phyloP scores from a whole-genome alignment of 441 rosid genomes.

The Mallotus japonicus region DNA sequence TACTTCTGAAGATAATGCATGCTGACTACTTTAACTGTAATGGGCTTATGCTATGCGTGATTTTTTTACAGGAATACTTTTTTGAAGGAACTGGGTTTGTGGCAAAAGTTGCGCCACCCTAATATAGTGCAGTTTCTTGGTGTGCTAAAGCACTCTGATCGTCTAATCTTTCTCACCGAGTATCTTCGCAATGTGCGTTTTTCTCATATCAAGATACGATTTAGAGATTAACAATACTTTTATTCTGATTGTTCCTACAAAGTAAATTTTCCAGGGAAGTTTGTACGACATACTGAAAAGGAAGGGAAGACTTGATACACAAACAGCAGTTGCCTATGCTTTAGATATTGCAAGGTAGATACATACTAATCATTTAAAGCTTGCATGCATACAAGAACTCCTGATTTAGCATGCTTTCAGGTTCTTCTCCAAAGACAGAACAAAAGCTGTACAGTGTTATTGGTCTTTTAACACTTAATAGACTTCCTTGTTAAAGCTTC shows the following conservation, averaged over 20 bases:
- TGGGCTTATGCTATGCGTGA: conserved; percentile 7
- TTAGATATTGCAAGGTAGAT: conserved; percentile 63
- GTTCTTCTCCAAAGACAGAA: neutral
- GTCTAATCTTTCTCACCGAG: conserved; percentile 60
- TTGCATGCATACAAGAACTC: neutral
- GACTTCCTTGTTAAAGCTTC: neutral
- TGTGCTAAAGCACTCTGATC: conserved; percentile 52
- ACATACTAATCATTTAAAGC: conserved; percentile 9
- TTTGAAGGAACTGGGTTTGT: conserved; percentile 56
- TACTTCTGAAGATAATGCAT: neutral
- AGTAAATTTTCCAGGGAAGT: conserved; percentile 44
- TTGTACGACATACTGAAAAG: conserved; percentile 53
- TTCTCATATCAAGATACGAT: neutral
- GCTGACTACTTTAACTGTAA: conserved; percentile 14
- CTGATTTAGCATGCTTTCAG: neutral
- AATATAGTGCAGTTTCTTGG: conserved; percentile 77
- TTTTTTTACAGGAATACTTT: conserved; percentile 38
- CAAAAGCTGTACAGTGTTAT: no score
- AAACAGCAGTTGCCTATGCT: conserved; percentile 55
- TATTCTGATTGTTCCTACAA: conserved; percentile 22
- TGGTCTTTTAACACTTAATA: no score
- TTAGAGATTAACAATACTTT: neutral
- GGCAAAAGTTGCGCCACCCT: conserved; percentile 69
- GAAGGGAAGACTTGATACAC: conserved; percentile 51
- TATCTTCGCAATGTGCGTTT: conserved; percentile 58